A percentile compares a stretch with the other conserved stretches of the same genome.
These are phyloP conservation scores for Macrolepiota dolichaula DNA, from an alignment of 768 basidiomycete genomes.

Conservation along the genomic window DNA sequence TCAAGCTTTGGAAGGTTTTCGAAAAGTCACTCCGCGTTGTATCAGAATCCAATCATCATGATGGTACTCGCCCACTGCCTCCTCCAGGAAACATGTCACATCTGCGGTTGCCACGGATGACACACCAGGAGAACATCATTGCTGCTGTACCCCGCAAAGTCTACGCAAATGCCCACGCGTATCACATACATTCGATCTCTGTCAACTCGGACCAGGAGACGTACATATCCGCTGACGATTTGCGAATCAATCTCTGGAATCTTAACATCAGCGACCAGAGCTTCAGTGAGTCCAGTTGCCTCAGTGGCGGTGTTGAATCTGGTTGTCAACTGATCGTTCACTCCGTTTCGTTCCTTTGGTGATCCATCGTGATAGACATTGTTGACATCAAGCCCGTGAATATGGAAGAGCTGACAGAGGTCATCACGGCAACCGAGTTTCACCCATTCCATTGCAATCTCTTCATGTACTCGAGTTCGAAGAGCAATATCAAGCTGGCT, in stretches of 20 bases:
- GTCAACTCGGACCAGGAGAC: constrained; percentile 99
- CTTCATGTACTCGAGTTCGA: constrained; percentile 99
- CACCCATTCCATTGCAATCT: constrained; percentile 96
- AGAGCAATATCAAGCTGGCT: constrained; percentile 98
- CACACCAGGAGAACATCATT: constrained; percentile 95
- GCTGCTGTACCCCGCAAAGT: constrained; percentile 98
- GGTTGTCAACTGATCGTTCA: constrained; percentile 15
- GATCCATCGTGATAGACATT: constrained; percentile 63
- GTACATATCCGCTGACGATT: constrained; percentile 98
- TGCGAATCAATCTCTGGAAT: constrained; percentile 98
- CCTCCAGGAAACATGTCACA: constrained; percentile 55
- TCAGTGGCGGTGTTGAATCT: constrained; percentile 3
- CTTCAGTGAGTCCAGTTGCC: constrained; percentile 71
- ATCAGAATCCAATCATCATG: constrained; percentile 91
- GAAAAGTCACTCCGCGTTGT: constrained; percentile 96
- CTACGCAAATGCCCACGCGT: constrained; percentile 98
- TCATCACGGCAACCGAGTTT: constrained; percentile 99
- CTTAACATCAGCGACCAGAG: constrained; percentile 97
- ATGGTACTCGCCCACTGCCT: constrained; percentile 69
- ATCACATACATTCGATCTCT: constrained; percentile 99
- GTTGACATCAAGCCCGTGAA: constrained; percentile 99
- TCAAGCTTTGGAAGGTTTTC: constrained; percentile 99
- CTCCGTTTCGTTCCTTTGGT: not conserved
- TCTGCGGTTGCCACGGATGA: constrained; percentile 87
- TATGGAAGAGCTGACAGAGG: constrained; percentile 99